Percentiles rank a stretch among this genome's conserved stretches.
Evolutionary conservation across 768 basidiomycete genomes (phyloP).

Genomic region (Russula abietina): DNA sequence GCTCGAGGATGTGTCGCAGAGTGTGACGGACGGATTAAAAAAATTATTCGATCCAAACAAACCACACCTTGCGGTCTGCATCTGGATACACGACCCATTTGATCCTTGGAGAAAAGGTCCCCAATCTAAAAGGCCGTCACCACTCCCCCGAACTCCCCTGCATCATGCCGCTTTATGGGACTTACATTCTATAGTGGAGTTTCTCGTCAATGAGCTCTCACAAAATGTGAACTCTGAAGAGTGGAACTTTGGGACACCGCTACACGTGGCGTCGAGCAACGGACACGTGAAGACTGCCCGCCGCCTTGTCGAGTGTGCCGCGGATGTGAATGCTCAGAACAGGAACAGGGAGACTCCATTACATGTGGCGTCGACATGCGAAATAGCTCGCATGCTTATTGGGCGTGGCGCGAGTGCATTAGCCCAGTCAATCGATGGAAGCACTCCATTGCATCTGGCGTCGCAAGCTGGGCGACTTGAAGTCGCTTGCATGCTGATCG

Average conservation of each 20-base stretch:
- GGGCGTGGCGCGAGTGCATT: too few species aligned
- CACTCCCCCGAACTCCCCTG: neutral
- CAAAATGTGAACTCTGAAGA: too few species aligned
- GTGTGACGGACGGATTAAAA: neutral
- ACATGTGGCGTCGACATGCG: neutral
- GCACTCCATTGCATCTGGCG: too few species aligned
- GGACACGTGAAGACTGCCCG: neutral
- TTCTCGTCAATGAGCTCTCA: constrained; percentile 37
- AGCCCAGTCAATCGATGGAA: too few species aligned
- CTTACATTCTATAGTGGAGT: constrained; percentile 40
- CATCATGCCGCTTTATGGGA: neutral
- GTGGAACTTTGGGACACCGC: neutral
- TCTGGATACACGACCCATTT: neutral
- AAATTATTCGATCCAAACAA: neutral
- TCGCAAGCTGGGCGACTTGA: too few species aligned
- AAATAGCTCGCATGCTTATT: neutral
- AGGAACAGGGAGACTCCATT: neutral
- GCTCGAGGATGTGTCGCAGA: neutral
- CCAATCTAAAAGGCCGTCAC: constrained; percentile 79
- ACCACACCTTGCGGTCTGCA: neutral
- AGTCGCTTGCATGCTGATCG: too few species aligned
- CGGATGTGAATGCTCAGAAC: neutral
- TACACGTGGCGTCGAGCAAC: neutral
- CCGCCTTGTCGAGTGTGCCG: neutral
- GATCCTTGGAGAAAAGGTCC: too few species aligned